Conservation (phyloP, 1,284 basidiomycete genomes). For the Inonotus obliquus region DNA sequence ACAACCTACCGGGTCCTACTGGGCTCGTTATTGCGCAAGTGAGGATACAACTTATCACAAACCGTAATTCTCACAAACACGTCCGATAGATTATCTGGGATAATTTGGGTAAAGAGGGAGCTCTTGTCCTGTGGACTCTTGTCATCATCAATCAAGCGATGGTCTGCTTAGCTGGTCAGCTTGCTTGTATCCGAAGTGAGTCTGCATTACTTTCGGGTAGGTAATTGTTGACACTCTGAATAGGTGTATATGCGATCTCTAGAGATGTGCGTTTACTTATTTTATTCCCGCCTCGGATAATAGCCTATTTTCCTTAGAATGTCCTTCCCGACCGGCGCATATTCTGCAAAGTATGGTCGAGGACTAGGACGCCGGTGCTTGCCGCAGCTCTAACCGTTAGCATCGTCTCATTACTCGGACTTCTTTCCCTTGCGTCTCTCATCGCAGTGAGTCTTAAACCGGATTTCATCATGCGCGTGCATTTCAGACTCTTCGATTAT, state of each 20-base stretch:
- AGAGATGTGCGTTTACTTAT: constrained; percentile 17
- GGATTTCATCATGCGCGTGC: neutral
- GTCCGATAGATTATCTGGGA: constrained; percentile 21
- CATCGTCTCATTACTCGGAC: constrained; percentile 22
- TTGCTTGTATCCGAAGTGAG: constrained; percentile 22
- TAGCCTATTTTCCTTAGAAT: constrained; percentile 12
- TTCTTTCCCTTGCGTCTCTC: constrained; percentile 23
- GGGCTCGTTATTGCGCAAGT: constrained; percentile 21
- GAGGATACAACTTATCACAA: neutral
- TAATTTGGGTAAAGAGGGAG: constrained; percentile 21
- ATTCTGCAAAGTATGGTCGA: constrained; percentile 19
- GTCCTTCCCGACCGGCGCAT: constrained; percentile 20
- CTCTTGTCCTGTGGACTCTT: constrained; percentile 20
- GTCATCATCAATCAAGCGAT: constrained; percentile 22
- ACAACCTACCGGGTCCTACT: constrained; percentile 21
- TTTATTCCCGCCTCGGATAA: neutral
- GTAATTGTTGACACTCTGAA: neutral
- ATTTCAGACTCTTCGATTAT: neutral
- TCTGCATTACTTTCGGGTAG: too few species aligned
- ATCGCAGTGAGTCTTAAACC: constrained; percentile 18
- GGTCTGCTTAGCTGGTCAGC: constrained; percentile 18
- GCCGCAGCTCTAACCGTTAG: constrained; percentile 22
- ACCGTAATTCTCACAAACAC: neutral
- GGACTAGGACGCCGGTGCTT: constrained; percentile 22
- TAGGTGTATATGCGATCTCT: constrained; percentile 22